These are phyloP conservation scores for Cyclotella kingstonii DNA, from an alignment of 108 stramenopile genomes.

Conservation along the genomic window DNA sequence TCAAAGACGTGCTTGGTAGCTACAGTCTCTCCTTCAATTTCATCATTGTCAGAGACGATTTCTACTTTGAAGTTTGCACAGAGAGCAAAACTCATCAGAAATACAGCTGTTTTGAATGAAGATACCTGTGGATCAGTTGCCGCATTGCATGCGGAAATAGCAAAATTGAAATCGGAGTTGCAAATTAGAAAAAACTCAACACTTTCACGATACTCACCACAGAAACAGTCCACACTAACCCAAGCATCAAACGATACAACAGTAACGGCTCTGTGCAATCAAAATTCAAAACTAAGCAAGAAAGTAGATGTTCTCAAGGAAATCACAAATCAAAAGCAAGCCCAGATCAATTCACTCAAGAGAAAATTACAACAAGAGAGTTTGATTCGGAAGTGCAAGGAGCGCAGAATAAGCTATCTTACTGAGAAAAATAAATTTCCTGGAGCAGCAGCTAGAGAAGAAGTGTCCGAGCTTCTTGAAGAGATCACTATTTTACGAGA, in stretches of 20 bases:
- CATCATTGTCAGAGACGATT: slow-evolving; percentile 34
- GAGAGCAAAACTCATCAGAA: slow-evolving; percentile 48
- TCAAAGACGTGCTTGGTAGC: slow-evolving; percentile 55
- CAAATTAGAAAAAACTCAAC: neutral
- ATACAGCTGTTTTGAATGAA: slow-evolving; percentile 44
- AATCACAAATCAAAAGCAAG: slow-evolving; percentile 1
- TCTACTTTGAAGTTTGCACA: slow-evolving; percentile 55
- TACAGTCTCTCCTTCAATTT: slow-evolving; percentile 34
- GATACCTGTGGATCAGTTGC: slow-evolving; percentile 33
- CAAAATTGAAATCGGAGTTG: slow-evolving; percentile 25
- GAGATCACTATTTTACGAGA: slow-evolving; percentile 25
- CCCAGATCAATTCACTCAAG: slow-evolving; percentile 35
- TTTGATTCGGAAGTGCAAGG: slow-evolving; percentile 46
- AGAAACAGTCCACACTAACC: neutral
- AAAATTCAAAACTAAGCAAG: slow-evolving; percentile 23
- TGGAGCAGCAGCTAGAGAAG: slow-evolving; percentile 8
- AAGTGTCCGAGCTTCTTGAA: slow-evolving; percentile 17
- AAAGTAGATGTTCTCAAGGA: slow-evolving; percentile 24
- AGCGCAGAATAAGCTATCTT: slow-evolving; percentile 31
- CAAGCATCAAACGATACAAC: neutral
- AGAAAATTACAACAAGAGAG: slow-evolving; percentile 49
- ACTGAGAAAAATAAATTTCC: slow-evolving; percentile 7
- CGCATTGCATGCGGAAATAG: slow-evolving; percentile 42
- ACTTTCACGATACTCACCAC: neutral
- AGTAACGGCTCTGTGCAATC: slow-evolving; percentile 23